Evolutionary conservation across 495 filamentous ascomycete species (phyloP).

Genomic region (Penicillium subrubescens): DNA sequence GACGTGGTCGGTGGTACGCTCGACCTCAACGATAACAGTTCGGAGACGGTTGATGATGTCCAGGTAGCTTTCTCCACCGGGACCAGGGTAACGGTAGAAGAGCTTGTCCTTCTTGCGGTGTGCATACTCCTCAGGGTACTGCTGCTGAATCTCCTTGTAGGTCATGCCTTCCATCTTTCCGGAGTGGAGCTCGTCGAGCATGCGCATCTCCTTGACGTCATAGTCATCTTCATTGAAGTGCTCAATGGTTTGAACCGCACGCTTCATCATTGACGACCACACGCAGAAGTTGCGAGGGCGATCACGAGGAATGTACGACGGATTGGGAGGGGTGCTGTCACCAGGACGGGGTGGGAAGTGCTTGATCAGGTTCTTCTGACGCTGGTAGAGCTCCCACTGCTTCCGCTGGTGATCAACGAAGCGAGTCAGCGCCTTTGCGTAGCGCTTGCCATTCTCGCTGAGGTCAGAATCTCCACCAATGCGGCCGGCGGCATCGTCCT

Average conservation of each 20-base stretch:
- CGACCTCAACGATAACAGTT: slow-evolving; percentile 95
- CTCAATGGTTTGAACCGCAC: slow-evolving; percentile 79
- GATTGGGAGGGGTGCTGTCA: slow-evolving; percentile 92
- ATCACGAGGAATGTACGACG: slow-evolving; percentile 63
- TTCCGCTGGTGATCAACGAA: slow-evolving; percentile 77
- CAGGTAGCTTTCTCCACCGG: slow-evolving; percentile 93
- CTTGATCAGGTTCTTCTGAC: slow-evolving; percentile 65
- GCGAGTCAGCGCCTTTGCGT: slow-evolving; percentile 68
- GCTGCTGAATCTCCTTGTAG: slow-evolving; percentile 80
- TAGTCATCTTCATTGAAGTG: slow-evolving; percentile 97
- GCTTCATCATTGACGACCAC: slow-evolving; percentile 95
- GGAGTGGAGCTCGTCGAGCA: slow-evolving; percentile 95
- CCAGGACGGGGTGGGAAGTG: slow-evolving; percentile 83
- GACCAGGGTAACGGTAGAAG: slow-evolving; percentile 90
- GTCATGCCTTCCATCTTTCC: slow-evolving; percentile 93
- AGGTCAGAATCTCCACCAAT: slow-evolving; percentile 86
- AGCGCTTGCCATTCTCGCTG: slow-evolving; percentile 70
- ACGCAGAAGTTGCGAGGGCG: slow-evolving; percentile 90
- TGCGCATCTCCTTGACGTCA: slow-evolving; percentile 95
- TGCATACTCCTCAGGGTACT: slow-evolving; percentile 75
- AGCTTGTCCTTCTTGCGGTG: slow-evolving; percentile 80
- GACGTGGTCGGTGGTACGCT: slow-evolving; percentile 94
- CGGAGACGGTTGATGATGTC: slow-evolving; percentile 94
- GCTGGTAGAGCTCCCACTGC: slow-evolving; percentile 77
- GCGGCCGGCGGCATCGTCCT: slow-evolving; percentile 76